Percentiles rank a stretch among this genome's conserved stretches.
Conservation (phyloP, 108 stramenopile genomes). For the Cyclotella cryptica region DNA sequence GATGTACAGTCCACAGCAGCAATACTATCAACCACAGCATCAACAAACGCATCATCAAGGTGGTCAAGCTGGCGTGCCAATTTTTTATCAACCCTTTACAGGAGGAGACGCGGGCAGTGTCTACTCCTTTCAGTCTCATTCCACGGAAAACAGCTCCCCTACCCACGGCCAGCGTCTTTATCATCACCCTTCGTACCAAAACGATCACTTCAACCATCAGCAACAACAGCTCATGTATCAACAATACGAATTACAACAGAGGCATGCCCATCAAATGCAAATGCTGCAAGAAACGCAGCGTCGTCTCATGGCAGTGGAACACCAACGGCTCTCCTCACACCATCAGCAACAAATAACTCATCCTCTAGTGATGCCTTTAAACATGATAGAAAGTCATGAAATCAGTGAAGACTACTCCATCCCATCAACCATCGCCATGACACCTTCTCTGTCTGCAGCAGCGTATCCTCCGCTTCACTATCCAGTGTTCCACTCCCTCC, state of each 20-base stretch:
- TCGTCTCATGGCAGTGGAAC: conserved; percentile 1
- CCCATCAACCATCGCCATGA: conserved; percentile 3
- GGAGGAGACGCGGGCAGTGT: conserved; percentile 4
- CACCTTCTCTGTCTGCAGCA: background rate
- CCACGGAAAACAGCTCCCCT: background rate
- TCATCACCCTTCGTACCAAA: conserved; percentile 7
- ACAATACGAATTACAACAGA: conserved; percentile 64
- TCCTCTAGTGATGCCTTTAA: background rate
- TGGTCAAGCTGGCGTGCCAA: background rate
- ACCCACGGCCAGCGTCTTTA: background rate
- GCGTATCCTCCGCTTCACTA: background rate
- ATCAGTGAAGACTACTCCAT: conserved; percentile 6
- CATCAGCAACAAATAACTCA: background rate
- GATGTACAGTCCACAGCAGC: background rate
- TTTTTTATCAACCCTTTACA: background rate
- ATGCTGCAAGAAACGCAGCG: conserved; percentile 34
- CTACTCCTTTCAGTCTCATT: conserved; percentile 5
- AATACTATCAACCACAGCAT: conserved; percentile 18
- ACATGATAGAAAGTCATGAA: conserved; percentile 14
- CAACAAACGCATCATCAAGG: conserved; percentile 30
- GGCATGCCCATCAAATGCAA: conserved; percentile 63
- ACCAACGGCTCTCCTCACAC: background rate
- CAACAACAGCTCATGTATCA: conserved; percentile 53
- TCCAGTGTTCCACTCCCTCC: background rate
- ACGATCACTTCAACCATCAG: conserved; percentile 24